A percentile compares a stretch with the other conserved stretches of the same genome.
These are phyloP conservation scores for Exophiala phaeomuriformis DNA, from an alignment of 2,329 filamentous ascomycete species.

Conservation along the genomic window DNA sequence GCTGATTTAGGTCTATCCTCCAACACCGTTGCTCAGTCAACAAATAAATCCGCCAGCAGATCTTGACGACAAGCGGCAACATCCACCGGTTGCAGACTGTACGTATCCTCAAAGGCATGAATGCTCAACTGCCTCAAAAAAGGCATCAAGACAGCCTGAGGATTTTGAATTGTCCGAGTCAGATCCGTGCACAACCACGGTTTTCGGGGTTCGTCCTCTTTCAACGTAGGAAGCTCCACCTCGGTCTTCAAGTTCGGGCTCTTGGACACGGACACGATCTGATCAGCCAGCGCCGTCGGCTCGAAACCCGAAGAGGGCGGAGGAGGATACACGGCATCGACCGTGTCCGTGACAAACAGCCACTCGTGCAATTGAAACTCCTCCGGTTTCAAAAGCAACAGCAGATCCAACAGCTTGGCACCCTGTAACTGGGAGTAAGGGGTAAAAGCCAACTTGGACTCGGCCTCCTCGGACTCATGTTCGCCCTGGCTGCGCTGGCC, in stretches of 20 bases:
- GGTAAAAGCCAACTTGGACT: constrained; percentile 62
- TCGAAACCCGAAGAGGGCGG: constrained; percentile 60
- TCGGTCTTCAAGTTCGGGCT: constrained; percentile 2
- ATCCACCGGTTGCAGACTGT: constrained; percentile 70
- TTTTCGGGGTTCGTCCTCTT: constrained; percentile 31
- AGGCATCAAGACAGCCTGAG: constrained; percentile 70
- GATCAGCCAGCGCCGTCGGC: constrained; percentile 68
- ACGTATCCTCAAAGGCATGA: constrained; percentile 84
- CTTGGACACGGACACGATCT: constrained; percentile 10
- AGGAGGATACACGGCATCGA: constrained; percentile 86
- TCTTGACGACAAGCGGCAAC: constrained; percentile 55
- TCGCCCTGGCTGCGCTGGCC: constrained; percentile 39
- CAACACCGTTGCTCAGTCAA: constrained; percentile 43
- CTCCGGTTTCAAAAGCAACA: constrained; percentile 81
- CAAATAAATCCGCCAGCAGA: constrained; percentile 68
- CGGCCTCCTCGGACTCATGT: no score
- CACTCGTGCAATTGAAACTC: constrained; percentile 98
- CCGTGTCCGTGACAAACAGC: constrained; percentile 94
- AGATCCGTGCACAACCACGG: constrained; percentile 41
- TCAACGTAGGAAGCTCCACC: constrained; percentile 15
- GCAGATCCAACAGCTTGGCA: constrained; percentile 82
- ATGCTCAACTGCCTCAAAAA: constrained; percentile 93
- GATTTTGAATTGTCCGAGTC: constrained; percentile 53
- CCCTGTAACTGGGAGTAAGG: constrained; percentile 75
- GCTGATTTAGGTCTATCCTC: no score